Conservation (phyloP, 164 flowering plant species). For the Stephania japonica region DNA sequence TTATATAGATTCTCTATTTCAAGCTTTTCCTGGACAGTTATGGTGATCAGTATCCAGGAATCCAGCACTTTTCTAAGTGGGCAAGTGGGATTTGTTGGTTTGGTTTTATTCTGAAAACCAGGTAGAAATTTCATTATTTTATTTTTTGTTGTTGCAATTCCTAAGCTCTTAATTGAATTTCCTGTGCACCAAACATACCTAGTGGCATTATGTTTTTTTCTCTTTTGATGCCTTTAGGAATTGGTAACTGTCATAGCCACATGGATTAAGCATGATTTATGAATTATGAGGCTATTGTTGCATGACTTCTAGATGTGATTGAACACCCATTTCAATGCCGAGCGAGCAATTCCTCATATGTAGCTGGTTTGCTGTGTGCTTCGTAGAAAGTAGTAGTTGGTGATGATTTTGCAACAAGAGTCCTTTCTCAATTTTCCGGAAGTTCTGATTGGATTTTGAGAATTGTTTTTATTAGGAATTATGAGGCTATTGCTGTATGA, state of each 20-base stretch:
- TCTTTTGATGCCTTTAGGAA: constrained; percentile 24
- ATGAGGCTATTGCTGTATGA: not conserved
- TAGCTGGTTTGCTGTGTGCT: not conserved
- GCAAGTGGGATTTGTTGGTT: constrained; percentile 19
- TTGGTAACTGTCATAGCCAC: constrained; percentile 11
- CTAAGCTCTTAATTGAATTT: constrained; percentile 27
- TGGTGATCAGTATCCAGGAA: constrained; percentile 43
- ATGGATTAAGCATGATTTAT: constrained; percentile 10
- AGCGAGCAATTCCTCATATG: constrained; percentile 3
- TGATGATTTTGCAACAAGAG: not conserved
- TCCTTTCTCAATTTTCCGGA: too few species aligned
- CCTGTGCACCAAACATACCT: constrained; percentile 13
- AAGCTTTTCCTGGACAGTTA: constrained; percentile 8
- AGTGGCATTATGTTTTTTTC: too few species aligned
- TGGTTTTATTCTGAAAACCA: constrained; percentile 38
- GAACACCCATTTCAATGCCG: not conserved
- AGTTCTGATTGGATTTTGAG: too few species aligned
- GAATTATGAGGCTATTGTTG: constrained; percentile 16
- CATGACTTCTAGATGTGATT: constrained; percentile 6
- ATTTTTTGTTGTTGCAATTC: constrained; percentile 12
- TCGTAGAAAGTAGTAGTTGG: constrained; percentile 15
- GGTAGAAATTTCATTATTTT: constrained; percentile 21
- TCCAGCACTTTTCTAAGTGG: constrained; percentile 28
- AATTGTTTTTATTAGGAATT: too few species aligned
- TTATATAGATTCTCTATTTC: constrained; percentile 12